phyloP scores from a whole-genome alignment of 2,329 filamentous ascomycete genomes.

The Metarhizium anisopliae region DNA sequence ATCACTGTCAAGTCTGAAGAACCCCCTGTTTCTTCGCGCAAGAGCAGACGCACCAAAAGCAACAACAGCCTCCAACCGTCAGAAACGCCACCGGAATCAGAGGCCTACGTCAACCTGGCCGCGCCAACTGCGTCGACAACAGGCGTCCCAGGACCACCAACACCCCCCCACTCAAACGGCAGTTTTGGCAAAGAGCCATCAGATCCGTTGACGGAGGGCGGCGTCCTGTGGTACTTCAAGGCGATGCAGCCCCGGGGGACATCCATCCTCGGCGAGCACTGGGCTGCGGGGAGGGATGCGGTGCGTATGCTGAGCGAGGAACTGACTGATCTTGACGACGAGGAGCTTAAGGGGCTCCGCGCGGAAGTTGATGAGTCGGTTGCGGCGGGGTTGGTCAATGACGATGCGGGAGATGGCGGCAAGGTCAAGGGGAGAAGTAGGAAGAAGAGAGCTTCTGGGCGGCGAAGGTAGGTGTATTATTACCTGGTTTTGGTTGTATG shows the following conservation, averaged over 20 bases:
- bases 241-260: conserved; percentile 73
- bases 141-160: conserved; percentile 40
- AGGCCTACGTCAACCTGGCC: conserved; percentile 30
- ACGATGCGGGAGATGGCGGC: conserved; percentile 6
- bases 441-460: conserved; percentile 26
- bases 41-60: conserved; percentile 15
- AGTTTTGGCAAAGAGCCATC: conserved; percentile 39
- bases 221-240: conserved; percentile 81
- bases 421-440: conserved; percentile 21
- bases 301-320: conserved; percentile 67
- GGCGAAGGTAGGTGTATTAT: conserved; percentile 18
- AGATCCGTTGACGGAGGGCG: conserved; percentile 59
- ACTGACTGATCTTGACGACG: conserved; percentile 85
- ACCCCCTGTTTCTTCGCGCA: conserved; percentile 12
- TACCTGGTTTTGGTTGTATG: background rate
- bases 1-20: conserved; percentile 12
- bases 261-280: conserved; percentile 64
- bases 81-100: conserved; percentile 39
- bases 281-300: conserved; percentile 57
- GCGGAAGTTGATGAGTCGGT: conserved; percentile 40
- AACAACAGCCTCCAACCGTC: conserved; percentile 17
- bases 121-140: conserved; percentile 16
- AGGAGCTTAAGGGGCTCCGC: conserved; percentile 66
- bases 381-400: conserved; percentile 17
- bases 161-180: conserved; percentile 57